Evolutionary conservation across 768 basidiomycete genomes (phyloP), one percentile per base, ranked within the genome.

Genomic region (Collybia sp.): DNA sequence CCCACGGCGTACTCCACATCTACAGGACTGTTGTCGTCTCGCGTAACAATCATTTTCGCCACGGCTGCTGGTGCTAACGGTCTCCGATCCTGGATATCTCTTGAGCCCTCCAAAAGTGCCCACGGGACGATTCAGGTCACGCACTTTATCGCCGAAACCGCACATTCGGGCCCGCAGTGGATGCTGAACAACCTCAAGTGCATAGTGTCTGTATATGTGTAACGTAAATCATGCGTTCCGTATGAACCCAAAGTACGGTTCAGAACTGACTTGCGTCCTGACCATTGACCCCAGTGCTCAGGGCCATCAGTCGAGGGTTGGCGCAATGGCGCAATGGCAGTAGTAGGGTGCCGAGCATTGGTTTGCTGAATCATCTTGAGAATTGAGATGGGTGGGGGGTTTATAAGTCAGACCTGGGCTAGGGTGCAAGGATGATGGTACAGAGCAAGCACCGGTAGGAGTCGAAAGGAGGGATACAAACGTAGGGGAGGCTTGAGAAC

Each of bases 91-190:
- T 94, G 63, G 16, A 44, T 47, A 50, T 55, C 45, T 49, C 18
- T 43, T 53, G 46, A 51, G 36, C 34, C 40, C 53, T 45, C 49
- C 42, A 16, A 40, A 38, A 39, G 32, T 44, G 53, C 45, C 33
- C 40, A 48, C 41, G 19, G 52, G 45, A 45, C 53, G 50, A 54
- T 52, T 45, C 42, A 41, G 17, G 43, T 33, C 44, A 53, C 59
- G 49, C 54, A 92, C 93, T 75, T 94, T 95, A 73, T 96, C 92
- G 38, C 93, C 93, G 64, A 95, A 94, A 10, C 94, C 94, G 62
- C 93, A 95, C 85, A 94, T 94, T 53, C 93, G 80, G 41, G 93
- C 94, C 36, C 93, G 81, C 40, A 89, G 65, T 34, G 94, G 93
- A 55, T 94, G 81, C 61, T 96, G 94, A 2, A 89, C 77, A 56